Conservation (phyloP, 2,329 filamentous ascomycete genomes). For the Emmonsiellopsis sp. region DNA sequence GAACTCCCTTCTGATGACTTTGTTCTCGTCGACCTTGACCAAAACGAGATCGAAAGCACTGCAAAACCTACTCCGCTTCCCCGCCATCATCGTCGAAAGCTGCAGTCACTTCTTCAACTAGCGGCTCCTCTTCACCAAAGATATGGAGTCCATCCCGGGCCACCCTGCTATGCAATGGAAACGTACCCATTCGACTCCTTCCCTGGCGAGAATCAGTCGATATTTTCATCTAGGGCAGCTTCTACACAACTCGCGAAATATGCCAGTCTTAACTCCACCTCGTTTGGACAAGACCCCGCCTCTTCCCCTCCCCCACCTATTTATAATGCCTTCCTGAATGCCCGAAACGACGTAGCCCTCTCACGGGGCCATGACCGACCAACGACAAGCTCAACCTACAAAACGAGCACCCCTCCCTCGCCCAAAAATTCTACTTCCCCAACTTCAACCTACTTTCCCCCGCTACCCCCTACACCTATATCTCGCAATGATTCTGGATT, state of each 20-base stretch:
- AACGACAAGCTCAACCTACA: constrained; percentile 56
- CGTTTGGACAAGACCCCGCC: constrained; percentile 62
- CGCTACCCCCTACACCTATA: constrained; percentile 65
- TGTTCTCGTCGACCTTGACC: constrained; percentile 86
- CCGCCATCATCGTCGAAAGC: constrained; percentile 80
- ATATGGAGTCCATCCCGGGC: constrained; percentile 77
- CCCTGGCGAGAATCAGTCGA: constrained; percentile 70
- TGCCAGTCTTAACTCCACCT: constrained; percentile 79
- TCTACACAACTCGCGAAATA: constrained; percentile 72
- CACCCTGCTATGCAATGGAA: constrained; percentile 86
- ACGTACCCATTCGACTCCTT: constrained; percentile 87
- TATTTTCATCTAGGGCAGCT: constrained; percentile 65
- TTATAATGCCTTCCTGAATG: constrained; percentile 84
- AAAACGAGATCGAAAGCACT: constrained; percentile 81
- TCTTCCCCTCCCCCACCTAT: constrained; percentile 53
- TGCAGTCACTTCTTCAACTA: constrained; percentile 76
- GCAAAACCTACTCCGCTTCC: constrained; percentile 69
- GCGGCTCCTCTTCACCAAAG: constrained; percentile 84
- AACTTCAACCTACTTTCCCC: constrained; percentile 67
- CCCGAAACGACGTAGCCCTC: constrained; percentile 53
- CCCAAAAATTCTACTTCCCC: constrained; percentile 56
- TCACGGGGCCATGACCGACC: constrained; percentile 57
- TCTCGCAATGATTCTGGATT: constrained; percentile 89
- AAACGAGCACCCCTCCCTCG: constrained; percentile 47
- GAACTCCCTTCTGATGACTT: constrained; percentile 86